Evolutionary conservation across 176 grass and related monocot genomes (phyloP).

Genomic region (Lolium perenne): DNA sequence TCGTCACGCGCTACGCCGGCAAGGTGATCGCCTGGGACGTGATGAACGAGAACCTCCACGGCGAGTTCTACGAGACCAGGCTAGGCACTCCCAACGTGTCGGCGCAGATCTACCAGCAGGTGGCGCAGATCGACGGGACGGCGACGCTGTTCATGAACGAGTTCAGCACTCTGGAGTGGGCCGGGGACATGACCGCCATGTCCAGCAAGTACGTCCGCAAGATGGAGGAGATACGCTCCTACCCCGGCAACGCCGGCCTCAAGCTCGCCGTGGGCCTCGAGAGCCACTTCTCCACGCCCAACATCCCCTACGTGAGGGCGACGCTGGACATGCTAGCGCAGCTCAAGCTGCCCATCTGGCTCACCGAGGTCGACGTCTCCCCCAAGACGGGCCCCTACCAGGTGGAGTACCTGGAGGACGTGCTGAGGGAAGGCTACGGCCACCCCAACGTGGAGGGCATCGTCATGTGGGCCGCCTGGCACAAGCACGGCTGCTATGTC

Average conservation of each 20-base stretch:
- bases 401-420: constrained; percentile 61
- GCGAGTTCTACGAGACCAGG: constrained; percentile 65
- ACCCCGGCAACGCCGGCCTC: constrained; percentile 35
- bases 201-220: constrained; percentile 65
- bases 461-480: constrained; percentile 84
- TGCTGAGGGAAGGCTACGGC: constrained; percentile 72
- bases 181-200: constrained; percentile 33
- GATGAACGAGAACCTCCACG: constrained; percentile 86
- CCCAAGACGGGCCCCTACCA: constrained; percentile 33
- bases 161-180: constrained; percentile 71
- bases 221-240: constrained; percentile 52
- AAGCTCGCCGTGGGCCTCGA: constrained; percentile 78
- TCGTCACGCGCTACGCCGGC: constrained; percentile 62
- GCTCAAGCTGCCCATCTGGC: constrained; percentile 76
- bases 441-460: constrained; percentile 82
- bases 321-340: constrained; percentile 68
- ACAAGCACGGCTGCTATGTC: constrained; percentile 54
- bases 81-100: constrained; percentile 50
- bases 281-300: constrained; percentile 71
- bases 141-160: constrained; percentile 81
- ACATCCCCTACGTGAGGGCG: constrained; percentile 73
- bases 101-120: constrained; percentile 53
- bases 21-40: constrained; percentile 91
- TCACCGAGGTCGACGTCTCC: constrained; percentile 78
- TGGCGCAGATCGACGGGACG: constrained; percentile 47